These are phyloP conservation scores for Graphilbum fragrans DNA, from an alignment of 2,329 filamentous ascomycete species.

Conservation along the genomic window DNA sequence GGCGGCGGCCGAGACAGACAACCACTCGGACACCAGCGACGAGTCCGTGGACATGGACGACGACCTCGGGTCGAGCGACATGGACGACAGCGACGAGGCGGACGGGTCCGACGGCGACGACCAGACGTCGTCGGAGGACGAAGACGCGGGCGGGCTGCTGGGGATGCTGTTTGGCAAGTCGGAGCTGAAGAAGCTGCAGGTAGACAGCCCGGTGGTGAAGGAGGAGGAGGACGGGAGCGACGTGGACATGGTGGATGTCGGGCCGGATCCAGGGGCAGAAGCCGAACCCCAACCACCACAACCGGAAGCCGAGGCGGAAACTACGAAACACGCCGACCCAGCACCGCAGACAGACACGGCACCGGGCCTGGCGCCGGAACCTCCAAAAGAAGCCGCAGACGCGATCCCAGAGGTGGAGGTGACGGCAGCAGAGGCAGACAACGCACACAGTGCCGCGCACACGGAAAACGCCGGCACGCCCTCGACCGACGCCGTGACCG, in stretches of 20 bases:
- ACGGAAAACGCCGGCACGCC: constrained; percentile 18
- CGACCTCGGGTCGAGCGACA: constrained; percentile 48
- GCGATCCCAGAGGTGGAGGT: constrained; percentile 11
- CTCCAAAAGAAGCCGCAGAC: constrained; percentile 11
- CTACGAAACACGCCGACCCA: constrained; percentile 17
- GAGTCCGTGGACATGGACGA: constrained; percentile 60
- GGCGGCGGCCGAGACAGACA: constrained; percentile 13
- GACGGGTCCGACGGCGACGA: constrained; percentile 33
- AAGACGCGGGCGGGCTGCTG: constrained; percentile 34
- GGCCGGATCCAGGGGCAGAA: background rate
- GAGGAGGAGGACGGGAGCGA: constrained; percentile 12
- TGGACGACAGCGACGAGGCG: constrained; percentile 28
- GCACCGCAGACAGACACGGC: no score
- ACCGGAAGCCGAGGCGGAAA: background rate
- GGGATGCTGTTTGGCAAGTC: constrained; percentile 48
- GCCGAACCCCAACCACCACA: no score
- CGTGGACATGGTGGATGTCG: constrained; percentile 17
- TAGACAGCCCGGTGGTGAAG: constrained; percentile 21
- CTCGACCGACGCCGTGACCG: constrained; percentile 30
- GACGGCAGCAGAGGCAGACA: constrained; percentile 10
- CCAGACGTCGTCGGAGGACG: constrained; percentile 25
- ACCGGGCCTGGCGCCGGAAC: no score
- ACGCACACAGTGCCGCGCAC: no score
- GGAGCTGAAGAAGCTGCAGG: constrained; percentile 40
- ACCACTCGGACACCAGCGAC: constrained; percentile 35